A percentile compares a stretch with the other conserved stretches of the same genome.
phyloP scores from a whole-genome alignment of 768 basidiomycete species.

The Xerocomellus amylosporus region DNA sequence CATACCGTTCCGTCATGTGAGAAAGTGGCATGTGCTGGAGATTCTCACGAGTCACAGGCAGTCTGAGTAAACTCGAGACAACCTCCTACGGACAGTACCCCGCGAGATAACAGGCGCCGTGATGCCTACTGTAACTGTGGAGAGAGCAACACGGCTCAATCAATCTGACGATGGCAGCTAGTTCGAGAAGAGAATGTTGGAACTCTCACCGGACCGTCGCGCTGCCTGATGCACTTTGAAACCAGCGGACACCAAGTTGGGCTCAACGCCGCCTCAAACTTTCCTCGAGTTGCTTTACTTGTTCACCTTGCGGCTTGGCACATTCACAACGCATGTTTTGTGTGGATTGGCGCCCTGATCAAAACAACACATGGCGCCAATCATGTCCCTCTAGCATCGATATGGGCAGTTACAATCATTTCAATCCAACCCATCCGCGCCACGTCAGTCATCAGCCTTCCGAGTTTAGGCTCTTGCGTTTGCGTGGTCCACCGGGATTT shows the following conservation, averaged over 20 bases:
- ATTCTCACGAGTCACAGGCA: no score
- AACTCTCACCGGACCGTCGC: not conserved
- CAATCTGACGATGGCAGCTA: not conserved
- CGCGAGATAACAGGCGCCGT: no score
- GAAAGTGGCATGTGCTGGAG: not conserved
- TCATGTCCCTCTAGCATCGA: not conserved
- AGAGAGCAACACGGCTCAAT: not conserved
- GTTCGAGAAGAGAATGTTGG: not conserved
- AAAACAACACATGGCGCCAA: no score
- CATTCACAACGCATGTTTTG: no score
- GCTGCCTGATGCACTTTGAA: no score
- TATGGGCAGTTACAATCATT: not conserved
- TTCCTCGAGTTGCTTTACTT: not conserved
- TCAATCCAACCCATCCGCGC: not conserved
- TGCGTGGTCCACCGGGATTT: not conserved
- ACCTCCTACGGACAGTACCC: conserved; percentile 1
- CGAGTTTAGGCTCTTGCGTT: not conserved
- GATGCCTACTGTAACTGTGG: not conserved
- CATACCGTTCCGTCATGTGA: not conserved
- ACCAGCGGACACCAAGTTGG: not conserved
- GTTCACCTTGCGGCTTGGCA: no score
- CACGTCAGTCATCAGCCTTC: not conserved
- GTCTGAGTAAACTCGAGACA: conserved; percentile 2
- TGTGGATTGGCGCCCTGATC: not conserved
- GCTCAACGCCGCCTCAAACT: not conserved